These are phyloP conservation scores for Blepharisma japonicum DNA, from an alignment of 73 alveolate genomes.

Conservation along the genomic window DNA sequence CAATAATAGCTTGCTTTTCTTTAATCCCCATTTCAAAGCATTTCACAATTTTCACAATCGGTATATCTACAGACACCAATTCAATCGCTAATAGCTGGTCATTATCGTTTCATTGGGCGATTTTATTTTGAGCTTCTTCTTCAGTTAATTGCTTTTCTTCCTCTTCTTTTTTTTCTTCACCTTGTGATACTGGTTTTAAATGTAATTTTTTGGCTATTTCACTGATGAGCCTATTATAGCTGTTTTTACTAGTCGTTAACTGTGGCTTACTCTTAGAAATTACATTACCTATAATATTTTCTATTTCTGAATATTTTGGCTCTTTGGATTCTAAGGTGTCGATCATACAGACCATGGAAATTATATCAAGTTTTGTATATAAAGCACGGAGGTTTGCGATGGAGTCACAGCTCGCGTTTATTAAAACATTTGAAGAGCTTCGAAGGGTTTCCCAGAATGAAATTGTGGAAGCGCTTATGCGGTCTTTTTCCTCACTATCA, in stretches of 20 bases:
- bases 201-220: no score
- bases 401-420: no score
- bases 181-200: no score
- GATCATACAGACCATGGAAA: not conserved
- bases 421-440: not conserved
- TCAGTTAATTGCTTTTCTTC: not conserved
- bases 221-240: no score
- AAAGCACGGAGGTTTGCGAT: not conserved
- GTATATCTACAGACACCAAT: slow-evolving; percentile 2
- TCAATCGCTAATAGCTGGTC: slow-evolving; percentile 9
- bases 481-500: not conserved
- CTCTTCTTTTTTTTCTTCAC: not conserved
- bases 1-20: not conserved
- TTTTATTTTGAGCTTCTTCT: slow-evolving; percentile 25
- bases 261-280: no score
- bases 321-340: no score
- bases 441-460: slow-evolving; percentile 10
- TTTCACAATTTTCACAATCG: not conserved
- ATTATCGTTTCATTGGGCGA: not conserved
- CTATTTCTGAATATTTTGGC: no score
- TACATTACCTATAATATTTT: no score
- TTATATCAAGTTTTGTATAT: slow-evolving; percentile 1
- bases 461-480: not conserved
- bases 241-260: no score
- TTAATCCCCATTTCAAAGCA: slow-evolving; percentile 17